Conservation (phyloP, 345 rosid species). For the Trapa bicornis region DNA sequence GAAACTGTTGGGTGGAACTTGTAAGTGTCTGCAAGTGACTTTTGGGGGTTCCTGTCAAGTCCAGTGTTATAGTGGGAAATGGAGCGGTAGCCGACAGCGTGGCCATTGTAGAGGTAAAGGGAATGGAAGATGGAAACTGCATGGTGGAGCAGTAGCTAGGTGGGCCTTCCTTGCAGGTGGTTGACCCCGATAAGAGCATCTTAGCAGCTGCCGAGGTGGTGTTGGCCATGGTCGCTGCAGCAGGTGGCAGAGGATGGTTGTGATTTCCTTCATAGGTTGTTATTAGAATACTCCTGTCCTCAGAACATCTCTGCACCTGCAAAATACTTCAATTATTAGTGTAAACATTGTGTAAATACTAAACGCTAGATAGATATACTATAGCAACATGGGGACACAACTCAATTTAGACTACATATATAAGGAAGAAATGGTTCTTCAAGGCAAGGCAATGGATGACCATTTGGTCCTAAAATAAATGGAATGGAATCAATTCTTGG, state of each 20-base stretch:
- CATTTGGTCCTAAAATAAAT: too few relatives aligned
- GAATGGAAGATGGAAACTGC: constrained; percentile 21
- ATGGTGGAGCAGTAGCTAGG: constrained; percentile 17
- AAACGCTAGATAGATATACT: too few relatives aligned
- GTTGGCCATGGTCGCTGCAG: constrained; percentile 79
- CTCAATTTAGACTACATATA: too few relatives aligned
- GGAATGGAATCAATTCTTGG: not conserved
- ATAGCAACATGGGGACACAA: too few relatives aligned
- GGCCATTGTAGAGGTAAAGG: constrained; percentile 67
- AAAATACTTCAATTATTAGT: not conserved
- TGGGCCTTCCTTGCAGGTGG: constrained; percentile 41
- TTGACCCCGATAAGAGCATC: constrained; percentile 77
- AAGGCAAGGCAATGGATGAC: too few relatives aligned
- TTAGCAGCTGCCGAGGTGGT: constrained; percentile 86
- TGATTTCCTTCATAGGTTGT: constrained; percentile 96
- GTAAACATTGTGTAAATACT: too few relatives aligned
- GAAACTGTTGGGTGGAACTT: not conserved
- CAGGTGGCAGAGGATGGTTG: constrained; percentile 87
- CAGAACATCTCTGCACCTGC: constrained; percentile 89
- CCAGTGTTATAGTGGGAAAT: too few relatives aligned
- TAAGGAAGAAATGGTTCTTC: too few relatives aligned
- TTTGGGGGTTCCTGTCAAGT: too few relatives aligned
- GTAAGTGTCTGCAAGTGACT: not conserved
- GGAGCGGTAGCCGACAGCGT: constrained; percentile 69
- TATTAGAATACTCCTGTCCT: constrained; percentile 58